A percentile compares a stretch with the other conserved stretches of the same genome.
Conservation (phyloP, 1,284 basidiomycete species). For the Cutaneotrichosporon cavernicola region DNA sequence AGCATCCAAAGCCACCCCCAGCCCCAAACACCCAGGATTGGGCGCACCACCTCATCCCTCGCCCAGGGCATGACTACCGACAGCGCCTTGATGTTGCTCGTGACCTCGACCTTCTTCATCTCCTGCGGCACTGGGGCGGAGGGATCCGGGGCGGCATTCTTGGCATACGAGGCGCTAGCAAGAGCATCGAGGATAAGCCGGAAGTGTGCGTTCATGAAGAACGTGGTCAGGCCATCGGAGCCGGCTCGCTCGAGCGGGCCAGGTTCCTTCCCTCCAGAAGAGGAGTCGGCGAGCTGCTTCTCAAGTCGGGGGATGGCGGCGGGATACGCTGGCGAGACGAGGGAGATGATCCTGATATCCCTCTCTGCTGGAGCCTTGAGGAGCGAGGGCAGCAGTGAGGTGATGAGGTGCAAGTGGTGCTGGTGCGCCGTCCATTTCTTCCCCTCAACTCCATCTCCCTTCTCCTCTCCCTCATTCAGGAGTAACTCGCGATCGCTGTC, state of each 20-base stretch:
- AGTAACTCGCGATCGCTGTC: neutral
- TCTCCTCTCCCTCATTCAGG: neutral
- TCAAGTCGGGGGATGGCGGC: slow-evolving; percentile 62
- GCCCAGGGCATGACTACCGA: slow-evolving; percentile 51
- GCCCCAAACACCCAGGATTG: slow-evolving; percentile 25
- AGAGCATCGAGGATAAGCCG: slow-evolving; percentile 49
- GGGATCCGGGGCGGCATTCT: slow-evolving; percentile 29
- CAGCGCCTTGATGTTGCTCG: slow-evolving; percentile 48
- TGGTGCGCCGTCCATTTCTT: slow-evolving; percentile 43
- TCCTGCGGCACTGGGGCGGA: slow-evolving; percentile 31
- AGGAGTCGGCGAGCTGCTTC: slow-evolving; percentile 1
- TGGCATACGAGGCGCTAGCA: slow-evolving; percentile 32
- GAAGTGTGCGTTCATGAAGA: slow-evolving; percentile 45
- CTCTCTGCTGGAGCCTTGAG: slow-evolving; percentile 75
- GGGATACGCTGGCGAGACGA: slow-evolving; percentile 80
- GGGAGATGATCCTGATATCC: slow-evolving; percentile 74
- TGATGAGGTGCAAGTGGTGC: slow-evolving; percentile 66
- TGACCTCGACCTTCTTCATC: slow-evolving; percentile 36
- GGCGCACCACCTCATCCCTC: slow-evolving; percentile 44
- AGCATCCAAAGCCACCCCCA: slow-evolving; percentile 41
- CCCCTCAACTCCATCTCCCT: neutral
- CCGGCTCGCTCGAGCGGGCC: slow-evolving; percentile 24
- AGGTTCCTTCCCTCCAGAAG: neutral
- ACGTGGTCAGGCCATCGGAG: slow-evolving; percentile 34
- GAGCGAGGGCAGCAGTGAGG: slow-evolving; percentile 71